Conservation (phyloP, 352 stramenopile genomes). For the Globisporangium paddicum region DNA sequence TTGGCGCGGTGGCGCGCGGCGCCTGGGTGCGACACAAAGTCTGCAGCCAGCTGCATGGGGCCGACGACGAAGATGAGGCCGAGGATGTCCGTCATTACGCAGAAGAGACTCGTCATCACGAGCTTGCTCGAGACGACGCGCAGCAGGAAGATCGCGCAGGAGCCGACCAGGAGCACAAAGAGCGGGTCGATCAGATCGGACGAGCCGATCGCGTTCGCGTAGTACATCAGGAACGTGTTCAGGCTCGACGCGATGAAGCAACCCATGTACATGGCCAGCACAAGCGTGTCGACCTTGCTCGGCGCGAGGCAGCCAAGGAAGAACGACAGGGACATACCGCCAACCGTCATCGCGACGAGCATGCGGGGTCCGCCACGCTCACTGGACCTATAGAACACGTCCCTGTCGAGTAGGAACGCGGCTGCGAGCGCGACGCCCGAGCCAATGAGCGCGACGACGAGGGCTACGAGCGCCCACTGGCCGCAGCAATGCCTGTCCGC, state of each 20-base stretch:
- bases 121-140: conserved; percentile 46
- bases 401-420: conserved; percentile 22
- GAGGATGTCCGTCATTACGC: conserved; percentile 35
- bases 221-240: conserved; percentile 46
- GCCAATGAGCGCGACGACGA: conserved; percentile 20
- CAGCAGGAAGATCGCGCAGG: conserved; percentile 33
- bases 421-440: conserved; percentile 15
- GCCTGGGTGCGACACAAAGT: conserved; percentile 36
- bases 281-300: conserved; percentile 26
- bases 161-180: conserved; percentile 38
- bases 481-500: conserved; percentile 23
- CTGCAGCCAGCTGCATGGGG: conserved; percentile 36
- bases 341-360: conserved; percentile 26
- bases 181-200: conserved; percentile 38
- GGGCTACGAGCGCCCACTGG: conserved; percentile 23
- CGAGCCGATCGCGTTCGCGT: conserved; percentile 23
- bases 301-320: conserved; percentile 36
- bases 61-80: conserved; percentile 23
- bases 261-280: conserved; percentile 37
- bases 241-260: conserved; percentile 42
- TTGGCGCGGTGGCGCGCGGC: conserved; percentile 29
- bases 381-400: conserved; percentile 21
- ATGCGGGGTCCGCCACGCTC: conserved; percentile 25
- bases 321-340: conserved; percentile 24
- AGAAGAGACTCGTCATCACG: conserved; percentile 40